Conservation (phyloP, 257 asterid species). For the Solanum okadae region DNA sequence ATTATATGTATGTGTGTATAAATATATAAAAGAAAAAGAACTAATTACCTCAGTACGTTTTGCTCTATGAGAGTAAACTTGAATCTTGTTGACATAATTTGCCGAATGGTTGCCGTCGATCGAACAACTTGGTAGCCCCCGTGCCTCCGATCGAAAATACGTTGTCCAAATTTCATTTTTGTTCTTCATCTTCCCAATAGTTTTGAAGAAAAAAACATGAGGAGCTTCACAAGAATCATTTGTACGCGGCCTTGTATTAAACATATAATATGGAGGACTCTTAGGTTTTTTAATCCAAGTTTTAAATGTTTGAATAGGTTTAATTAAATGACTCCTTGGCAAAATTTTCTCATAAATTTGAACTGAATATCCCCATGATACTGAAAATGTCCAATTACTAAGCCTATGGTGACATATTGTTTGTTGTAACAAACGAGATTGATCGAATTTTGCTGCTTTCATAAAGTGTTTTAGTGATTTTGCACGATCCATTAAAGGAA, state of each 20-base stretch:
- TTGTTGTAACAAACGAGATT: background rate
- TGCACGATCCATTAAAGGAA: background rate
- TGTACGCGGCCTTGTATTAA: background rate
- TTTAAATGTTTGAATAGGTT: conserved; percentile 36
- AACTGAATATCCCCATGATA: background rate
- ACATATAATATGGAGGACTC: background rate
- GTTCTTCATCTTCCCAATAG: background rate
- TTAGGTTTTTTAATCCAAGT: conserved; percentile 14
- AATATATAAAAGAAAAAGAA: no score
- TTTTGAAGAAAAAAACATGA: background rate
- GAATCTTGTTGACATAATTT: background rate
- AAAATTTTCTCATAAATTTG: background rate
- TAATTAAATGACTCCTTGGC: background rate
- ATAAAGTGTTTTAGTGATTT: background rate
- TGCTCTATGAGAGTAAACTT: background rate
- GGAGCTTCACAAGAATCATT: background rate
- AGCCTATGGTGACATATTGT: background rate
- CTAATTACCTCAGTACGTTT: background rate
- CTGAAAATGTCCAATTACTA: background rate
- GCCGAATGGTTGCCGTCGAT: background rate
- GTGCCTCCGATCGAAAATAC: background rate
- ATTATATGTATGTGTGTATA: no score
- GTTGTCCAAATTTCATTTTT: conserved; percentile 8
- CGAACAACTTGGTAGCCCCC: background rate
- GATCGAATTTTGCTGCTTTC: background rate